Percentiles rank a stretch among this genome's conserved stretches.
phyloP scores from a whole-genome alignment of 441 rosid genomes.

The Capsella rubella region DNA sequence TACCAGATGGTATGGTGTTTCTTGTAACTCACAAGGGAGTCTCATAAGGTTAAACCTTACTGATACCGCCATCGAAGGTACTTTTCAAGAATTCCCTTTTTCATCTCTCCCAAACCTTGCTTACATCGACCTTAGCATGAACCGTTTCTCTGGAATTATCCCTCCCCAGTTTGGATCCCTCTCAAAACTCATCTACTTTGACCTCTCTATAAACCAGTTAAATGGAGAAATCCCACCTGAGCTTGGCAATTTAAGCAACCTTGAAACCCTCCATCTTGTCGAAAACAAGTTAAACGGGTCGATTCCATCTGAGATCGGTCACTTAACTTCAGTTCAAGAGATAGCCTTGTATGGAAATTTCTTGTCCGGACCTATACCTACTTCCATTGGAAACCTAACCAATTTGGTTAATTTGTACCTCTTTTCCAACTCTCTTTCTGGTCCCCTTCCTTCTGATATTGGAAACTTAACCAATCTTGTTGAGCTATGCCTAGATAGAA shows the following conservation, averaged over 20 bases:
- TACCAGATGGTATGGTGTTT: slow-evolving; percentile 36
- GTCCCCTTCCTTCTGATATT: too few species aligned
- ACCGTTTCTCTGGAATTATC: background rate
- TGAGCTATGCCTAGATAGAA: too few species aligned
- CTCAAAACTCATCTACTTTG: background rate
- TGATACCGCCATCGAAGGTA: slow-evolving; percentile 41
- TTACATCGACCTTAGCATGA: slow-evolving; percentile 29
- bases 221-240: too few species aligned
- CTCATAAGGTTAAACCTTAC: slow-evolving; percentile 34
- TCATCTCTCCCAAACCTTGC: slow-evolving; percentile 39
- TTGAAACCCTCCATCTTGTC: too few species aligned
- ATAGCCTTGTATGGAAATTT: too few species aligned
- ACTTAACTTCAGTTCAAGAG: too few species aligned
- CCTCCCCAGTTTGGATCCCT: too few species aligned
- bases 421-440: background rate
- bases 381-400: background rate
- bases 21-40: slow-evolving; percentile 21
- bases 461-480: too few species aligned
- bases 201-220: too few species aligned
- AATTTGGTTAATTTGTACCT: slow-evolving; percentile 27
- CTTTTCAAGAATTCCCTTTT: slow-evolving; percentile 41
- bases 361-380: slow-evolving; percentile 31
- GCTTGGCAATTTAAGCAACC: too few species aligned
- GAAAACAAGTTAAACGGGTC: too few species aligned
- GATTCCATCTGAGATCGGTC: too few species aligned